These are phyloP conservation scores for Solanum verrucosum DNA, from an alignment of 257 asterid species.

Conservation along the genomic window DNA sequence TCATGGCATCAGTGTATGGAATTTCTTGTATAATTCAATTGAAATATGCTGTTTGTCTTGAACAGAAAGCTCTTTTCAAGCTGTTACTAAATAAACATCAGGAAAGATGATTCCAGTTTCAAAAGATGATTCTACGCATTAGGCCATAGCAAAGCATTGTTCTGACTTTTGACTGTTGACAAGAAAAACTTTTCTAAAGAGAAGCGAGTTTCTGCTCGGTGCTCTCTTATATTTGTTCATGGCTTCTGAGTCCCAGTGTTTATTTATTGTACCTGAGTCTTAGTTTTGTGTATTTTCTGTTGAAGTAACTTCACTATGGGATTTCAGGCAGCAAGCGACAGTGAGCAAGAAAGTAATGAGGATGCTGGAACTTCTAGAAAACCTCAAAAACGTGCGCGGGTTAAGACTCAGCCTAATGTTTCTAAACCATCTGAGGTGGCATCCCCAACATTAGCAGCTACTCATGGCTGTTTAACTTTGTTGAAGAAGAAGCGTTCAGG, in stretches of 20 bases:
- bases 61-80: background rate
- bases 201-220: background rate
- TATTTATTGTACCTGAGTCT: background rate
- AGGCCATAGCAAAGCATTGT: background rate
- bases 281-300: background rate
- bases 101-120: background rate
- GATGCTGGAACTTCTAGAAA: constrained; percentile 66
- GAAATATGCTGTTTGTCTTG: background rate
- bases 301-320: constrained; percentile 15
- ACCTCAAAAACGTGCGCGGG: constrained; percentile 68
- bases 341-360: constrained; percentile 83
- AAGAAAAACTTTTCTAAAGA: background rate
- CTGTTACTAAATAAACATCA: background rate
- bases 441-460: constrained; percentile 38
- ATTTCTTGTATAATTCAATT: background rate
- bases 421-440: constrained; percentile 41
- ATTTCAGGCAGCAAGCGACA: constrained; percentile 73
- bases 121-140: background rate
- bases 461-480: constrained; percentile 44
- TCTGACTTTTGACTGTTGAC: background rate
- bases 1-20: background rate
- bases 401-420: constrained; percentile 42
- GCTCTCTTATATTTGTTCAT: background rate
- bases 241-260: background rate
- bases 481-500: constrained; percentile 78